Conservation (phyloP, 805 yeast species). For the Wickerhamomyces ciferrii region DNA sequence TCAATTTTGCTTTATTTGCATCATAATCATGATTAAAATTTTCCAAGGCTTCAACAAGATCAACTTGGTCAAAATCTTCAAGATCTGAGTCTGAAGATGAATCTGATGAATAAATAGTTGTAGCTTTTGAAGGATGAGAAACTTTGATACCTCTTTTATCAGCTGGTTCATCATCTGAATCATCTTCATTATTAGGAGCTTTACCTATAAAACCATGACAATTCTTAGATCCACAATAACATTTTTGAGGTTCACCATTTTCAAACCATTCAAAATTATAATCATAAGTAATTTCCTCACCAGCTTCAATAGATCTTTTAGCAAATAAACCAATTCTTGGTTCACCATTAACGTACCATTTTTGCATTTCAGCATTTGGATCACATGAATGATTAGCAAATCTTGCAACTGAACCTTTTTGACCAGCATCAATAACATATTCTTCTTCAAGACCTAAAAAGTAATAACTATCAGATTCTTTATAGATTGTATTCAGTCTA, state of each 20-base stretch:
- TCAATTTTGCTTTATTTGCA: not conserved
- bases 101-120: not conserved
- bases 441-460: constrained; percentile 38
- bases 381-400: constrained; percentile 45
- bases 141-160: not conserved
- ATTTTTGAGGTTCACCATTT: constrained; percentile 36
- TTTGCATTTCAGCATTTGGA: constrained; percentile 44
- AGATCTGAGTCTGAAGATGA: not conserved
- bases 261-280: constrained; percentile 42
- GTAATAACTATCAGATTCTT: constrained; percentile 29
- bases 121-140: not conserved
- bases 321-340: constrained; percentile 45
- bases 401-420: constrained; percentile 41
- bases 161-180: not conserved
- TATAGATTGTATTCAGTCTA: constrained; percentile 29
- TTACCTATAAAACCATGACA: constrained; percentile 38
- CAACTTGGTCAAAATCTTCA: not conserved
- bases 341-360: constrained; percentile 40
- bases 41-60: not conserved
- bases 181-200: not conserved
- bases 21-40: not conserved
- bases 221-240: constrained; percentile 35
- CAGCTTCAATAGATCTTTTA: constrained; percentile 27
- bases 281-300: constrained; percentile 43
- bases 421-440: constrained; percentile 38